phyloP scores from a whole-genome alignment of 2,329 filamentous ascomycete genomes.

The Phialophora tarda region DNA sequence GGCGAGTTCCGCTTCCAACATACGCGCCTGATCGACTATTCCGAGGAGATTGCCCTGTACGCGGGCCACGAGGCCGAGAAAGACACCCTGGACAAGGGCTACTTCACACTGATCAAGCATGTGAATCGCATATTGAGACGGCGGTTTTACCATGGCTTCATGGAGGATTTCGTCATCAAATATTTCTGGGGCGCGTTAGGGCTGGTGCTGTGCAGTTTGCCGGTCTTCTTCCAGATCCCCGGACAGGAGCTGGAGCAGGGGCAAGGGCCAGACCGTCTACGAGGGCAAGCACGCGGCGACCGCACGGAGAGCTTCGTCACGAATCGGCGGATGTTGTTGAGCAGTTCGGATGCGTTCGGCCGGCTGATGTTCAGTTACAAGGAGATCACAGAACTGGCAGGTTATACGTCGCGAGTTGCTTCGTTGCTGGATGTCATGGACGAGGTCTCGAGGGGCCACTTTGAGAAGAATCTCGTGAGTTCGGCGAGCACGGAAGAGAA shows the following conservation, averaged over 20 bases:
- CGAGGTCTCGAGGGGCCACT: slow-evolving; percentile 85
- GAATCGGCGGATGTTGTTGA: slow-evolving; percentile 87
- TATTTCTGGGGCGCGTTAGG: slow-evolving; percentile 98
- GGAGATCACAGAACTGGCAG: slow-evolving; percentile 93
- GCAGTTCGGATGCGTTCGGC: slow-evolving; percentile 92
- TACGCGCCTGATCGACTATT: slow-evolving; percentile 91
- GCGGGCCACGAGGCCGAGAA: slow-evolving; percentile 92
- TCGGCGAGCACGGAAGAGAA: slow-evolving; percentile 83
- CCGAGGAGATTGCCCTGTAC: slow-evolving; percentile 92
- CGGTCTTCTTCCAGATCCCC: slow-evolving; percentile 93
- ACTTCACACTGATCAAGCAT: slow-evolving; percentile 98
- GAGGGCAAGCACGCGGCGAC: slow-evolving; percentile 44
- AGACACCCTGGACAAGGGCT: slow-evolving; percentile 94
- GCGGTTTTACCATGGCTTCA: slow-evolving; percentile 95
- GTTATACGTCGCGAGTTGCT: slow-evolving; percentile 91
- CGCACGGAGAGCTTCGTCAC: slow-evolving; percentile 81
- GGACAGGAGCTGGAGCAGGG: slow-evolving; percentile 61
- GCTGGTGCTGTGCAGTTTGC: slow-evolving; percentile 87
- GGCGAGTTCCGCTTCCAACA: slow-evolving; percentile 97
- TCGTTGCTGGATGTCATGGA: slow-evolving; percentile 92
- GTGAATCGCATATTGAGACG: slow-evolving; percentile 92
- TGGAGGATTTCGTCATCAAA: slow-evolving; percentile 99
- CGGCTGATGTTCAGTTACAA: slow-evolving; percentile 98
- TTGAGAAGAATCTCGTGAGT: slow-evolving; percentile 95
- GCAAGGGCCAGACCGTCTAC: slow-evolving; percentile 34